A percentile compares a stretch with the other conserved stretches of the same genome.
These are phyloP conservation scores for Candida awuae DNA, from an alignment of 805 yeast species.

Conservation along the genomic window DNA sequence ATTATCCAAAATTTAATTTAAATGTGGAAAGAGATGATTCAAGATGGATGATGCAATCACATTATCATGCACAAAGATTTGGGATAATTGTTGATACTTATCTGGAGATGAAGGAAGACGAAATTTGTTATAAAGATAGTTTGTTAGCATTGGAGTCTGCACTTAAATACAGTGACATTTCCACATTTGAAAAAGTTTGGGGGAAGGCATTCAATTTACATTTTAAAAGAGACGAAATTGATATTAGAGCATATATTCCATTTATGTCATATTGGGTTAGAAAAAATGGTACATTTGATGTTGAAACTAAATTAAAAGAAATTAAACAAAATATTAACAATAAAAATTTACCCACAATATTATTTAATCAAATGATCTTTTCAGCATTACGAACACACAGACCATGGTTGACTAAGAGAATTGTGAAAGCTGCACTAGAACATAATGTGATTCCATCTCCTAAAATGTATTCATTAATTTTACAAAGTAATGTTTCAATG, in stretches of 20 bases:
- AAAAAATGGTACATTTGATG: slow-evolving; percentile 12
- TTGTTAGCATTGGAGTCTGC: slow-evolving; percentile 21
- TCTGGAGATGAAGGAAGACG: slow-evolving; percentile 5
- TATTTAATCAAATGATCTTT: slow-evolving; percentile 24
- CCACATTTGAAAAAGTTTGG: slow-evolving; percentile 20
- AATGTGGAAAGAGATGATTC: slow-evolving; percentile 14
- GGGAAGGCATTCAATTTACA: slow-evolving; percentile 9
- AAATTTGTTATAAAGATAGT: slow-evolving; percentile 13
- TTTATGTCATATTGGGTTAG: slow-evolving; percentile 19
- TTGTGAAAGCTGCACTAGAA: slow-evolving; percentile 16
- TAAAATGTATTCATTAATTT: slow-evolving; percentile 24
- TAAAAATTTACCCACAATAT: slow-evolving; percentile 15
- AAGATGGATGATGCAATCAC: slow-evolving; percentile 21
- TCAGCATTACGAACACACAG: slow-evolving; percentile 15
- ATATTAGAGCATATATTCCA: slow-evolving; percentile 15
- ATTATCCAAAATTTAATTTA: slow-evolving; percentile 21
- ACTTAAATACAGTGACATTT: slow-evolving; percentile 11
- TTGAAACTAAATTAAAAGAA: slow-evolving; percentile 14
- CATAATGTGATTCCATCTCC: slow-evolving; percentile 14
- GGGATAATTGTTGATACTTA: slow-evolving; percentile 16
- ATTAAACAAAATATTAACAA: slow-evolving; percentile 7
- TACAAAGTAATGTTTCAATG: slow-evolving; percentile 19
- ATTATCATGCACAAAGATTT: slow-evolving; percentile 20
- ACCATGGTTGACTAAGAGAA: slow-evolving; percentile 15
- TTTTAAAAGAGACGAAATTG: slow-evolving; percentile 7